These are phyloP conservation scores for Symbiodinium pilosum DNA, from an alignment of 73 alveolate genomes.

Conservation along the genomic window DNA sequence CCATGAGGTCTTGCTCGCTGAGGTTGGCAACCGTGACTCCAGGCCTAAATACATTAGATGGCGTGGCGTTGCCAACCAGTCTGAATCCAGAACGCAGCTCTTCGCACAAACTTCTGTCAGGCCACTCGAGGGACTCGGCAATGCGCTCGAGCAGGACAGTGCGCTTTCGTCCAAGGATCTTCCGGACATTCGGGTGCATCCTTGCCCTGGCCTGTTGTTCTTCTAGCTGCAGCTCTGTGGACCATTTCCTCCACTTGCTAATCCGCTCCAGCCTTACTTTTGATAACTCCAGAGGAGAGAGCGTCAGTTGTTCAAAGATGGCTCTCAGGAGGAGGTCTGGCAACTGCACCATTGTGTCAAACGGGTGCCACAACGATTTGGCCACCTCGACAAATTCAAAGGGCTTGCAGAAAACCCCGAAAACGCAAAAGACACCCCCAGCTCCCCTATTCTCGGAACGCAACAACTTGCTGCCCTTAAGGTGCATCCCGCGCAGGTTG, in stretches of 20 bases:
- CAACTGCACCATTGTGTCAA: background rate
- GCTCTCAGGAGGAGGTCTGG: background rate
- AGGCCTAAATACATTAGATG: background rate
- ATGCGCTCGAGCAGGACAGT: background rate
- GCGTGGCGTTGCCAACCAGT: background rate
- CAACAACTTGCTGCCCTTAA: background rate
- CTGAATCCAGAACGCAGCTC: background rate
- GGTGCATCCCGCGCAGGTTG: background rate
- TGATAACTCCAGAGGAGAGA: background rate
- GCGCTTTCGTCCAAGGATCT: background rate
- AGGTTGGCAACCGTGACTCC: background rate
- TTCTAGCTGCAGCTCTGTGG: background rate
- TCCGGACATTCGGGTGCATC: background rate
- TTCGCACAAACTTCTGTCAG: background rate
- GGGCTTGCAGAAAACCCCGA: background rate
- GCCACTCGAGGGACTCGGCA: background rate
- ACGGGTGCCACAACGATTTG: conserved; percentile 7
- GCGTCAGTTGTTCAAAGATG: background rate
- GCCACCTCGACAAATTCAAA: background rate
- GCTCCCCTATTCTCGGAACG: background rate
- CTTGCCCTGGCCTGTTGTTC: background rate
- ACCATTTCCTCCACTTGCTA: background rate
- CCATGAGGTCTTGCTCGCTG: background rate
- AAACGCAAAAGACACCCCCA: background rate
- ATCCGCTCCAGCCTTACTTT: background rate